Evolutionary conservation across 75 land plant genomes (phyloP).

Genomic region (Isoetes taiwanensis): DNA sequence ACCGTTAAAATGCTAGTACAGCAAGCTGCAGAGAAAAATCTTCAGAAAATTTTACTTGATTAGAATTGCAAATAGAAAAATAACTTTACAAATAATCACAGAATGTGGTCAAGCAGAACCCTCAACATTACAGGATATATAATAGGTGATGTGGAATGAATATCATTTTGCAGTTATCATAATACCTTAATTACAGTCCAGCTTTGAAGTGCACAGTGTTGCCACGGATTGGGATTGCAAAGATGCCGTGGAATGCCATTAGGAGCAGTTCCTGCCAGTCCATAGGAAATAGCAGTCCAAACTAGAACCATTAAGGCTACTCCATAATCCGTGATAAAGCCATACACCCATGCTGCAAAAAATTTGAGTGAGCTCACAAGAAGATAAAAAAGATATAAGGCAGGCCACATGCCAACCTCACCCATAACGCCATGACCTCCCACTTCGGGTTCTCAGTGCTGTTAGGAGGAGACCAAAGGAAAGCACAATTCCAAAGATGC

Average conservation of each 20-base stretch:
- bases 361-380: too few species aligned
- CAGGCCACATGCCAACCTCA: too few species aligned
- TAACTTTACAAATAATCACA: too few species aligned
- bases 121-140: too few species aligned
- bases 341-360: constrained; percentile 59
- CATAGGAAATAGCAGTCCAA: constrained; percentile 79
- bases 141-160: too few species aligned
- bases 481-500: constrained; percentile 1
- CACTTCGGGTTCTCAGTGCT: neutral
- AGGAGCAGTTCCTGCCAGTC: constrained; percentile 39
- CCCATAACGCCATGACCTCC: constrained; percentile 6
- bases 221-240: constrained; percentile 70
- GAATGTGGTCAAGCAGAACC: too few species aligned
- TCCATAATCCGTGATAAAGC: constrained; percentile 80
- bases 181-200: constrained; percentile 75
- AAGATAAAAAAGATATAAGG: too few species aligned
- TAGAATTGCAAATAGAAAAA: too few species aligned
- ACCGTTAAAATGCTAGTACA: too few species aligned
- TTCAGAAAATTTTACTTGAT: too few species aligned
- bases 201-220: constrained; percentile 44
- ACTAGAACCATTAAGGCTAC: constrained; percentile 86
- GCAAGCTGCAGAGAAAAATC: too few species aligned
- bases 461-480: constrained; percentile 5
- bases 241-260: constrained; percentile 63
- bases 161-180: too few species aligned